These are phyloP conservation scores for Graphiopsis chlorocephala DNA, from an alignment of 2,329 filamentous ascomycete species.

Conservation along the genomic window DNA sequence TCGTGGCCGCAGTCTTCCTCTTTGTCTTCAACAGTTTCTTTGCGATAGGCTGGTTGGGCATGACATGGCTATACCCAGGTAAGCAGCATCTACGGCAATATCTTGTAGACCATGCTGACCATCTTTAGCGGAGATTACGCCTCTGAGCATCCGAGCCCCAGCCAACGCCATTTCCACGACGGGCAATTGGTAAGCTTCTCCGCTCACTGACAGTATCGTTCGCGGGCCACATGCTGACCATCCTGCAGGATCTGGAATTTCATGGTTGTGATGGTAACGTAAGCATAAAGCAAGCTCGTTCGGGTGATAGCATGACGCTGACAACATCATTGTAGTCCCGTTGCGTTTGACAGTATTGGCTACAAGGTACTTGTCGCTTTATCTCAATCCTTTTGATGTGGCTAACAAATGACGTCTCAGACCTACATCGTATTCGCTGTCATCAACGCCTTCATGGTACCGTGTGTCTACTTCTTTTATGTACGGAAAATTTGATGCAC, in stretches of 20 bases:
- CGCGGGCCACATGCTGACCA: background rate
- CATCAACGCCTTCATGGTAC: conserved; percentile 61
- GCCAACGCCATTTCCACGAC: conserved; percentile 43
- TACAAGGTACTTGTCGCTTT: conserved; percentile 1
- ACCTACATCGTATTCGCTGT: conserved; percentile 54
- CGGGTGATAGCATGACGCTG: background rate
- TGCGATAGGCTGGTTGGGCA: conserved; percentile 32
- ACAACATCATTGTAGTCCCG: conserved; percentile 43
- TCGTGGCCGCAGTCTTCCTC: conserved; percentile 38
- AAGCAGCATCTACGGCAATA: background rate
- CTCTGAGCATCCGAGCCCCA: conserved; percentile 35
- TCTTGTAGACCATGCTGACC: conserved; percentile 1
- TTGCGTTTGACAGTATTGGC: conserved; percentile 45
- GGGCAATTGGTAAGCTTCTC: conserved; percentile 47
- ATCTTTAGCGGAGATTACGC: conserved; percentile 34
- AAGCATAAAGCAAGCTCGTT: background rate
- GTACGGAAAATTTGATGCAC: conserved; percentile 1
- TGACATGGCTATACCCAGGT: conserved; percentile 15
- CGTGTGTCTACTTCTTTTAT: conserved; percentile 42
- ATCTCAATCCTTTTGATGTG: background rate
- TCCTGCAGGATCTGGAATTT: conserved; percentile 53
- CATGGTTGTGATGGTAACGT: conserved; percentile 17
- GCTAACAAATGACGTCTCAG: conserved; percentile 22
- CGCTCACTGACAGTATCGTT: background rate
- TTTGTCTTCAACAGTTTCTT: conserved; percentile 40